Conservation (phyloP, 2,329 filamentous ascomycete genomes). For the Fusarium kyushuense region DNA sequence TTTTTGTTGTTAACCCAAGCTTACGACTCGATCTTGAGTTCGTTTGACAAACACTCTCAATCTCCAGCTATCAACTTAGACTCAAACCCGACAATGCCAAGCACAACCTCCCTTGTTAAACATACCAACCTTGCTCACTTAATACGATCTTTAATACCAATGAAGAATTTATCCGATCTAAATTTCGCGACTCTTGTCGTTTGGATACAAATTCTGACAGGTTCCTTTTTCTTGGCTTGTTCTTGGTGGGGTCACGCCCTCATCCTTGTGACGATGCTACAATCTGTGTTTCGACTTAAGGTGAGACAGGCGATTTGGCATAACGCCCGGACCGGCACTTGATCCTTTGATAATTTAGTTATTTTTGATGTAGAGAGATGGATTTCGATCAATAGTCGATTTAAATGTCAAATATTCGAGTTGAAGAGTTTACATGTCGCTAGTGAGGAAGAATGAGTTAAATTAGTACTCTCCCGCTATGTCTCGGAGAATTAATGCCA, state of each 20-base stretch:
- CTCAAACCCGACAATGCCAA: not conserved
- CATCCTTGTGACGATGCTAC: conserved; percentile 40
- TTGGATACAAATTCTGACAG: not conserved
- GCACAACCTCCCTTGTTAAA: not conserved
- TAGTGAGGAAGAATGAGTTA: too few relatives aligned
- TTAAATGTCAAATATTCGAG: not conserved
- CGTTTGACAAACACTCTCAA: too few relatives aligned
- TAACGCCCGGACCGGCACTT: conserved; percentile 18
- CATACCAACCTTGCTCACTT: not conserved
- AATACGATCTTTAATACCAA: conserved; percentile 5
- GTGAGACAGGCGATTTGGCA: conserved; percentile 24
- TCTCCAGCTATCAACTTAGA: too few relatives aligned
- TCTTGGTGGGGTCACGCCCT: not conserved
- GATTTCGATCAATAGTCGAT: not conserved
- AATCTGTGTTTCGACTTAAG: conserved; percentile 26
- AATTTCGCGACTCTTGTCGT: not conserved
- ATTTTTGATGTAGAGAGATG: not conserved
- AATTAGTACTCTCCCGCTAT: not conserved
- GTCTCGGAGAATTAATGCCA: not conserved
- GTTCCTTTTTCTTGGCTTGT: not conserved
- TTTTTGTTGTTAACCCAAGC: not conserved
- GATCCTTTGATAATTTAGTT: conserved; percentile 22
- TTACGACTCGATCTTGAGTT: not conserved
- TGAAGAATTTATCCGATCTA: not conserved
- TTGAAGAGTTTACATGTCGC: too few relatives aligned